phyloP scores from a whole-genome alignment of 148 eudicot species.

The Camellia japonica region DNA sequence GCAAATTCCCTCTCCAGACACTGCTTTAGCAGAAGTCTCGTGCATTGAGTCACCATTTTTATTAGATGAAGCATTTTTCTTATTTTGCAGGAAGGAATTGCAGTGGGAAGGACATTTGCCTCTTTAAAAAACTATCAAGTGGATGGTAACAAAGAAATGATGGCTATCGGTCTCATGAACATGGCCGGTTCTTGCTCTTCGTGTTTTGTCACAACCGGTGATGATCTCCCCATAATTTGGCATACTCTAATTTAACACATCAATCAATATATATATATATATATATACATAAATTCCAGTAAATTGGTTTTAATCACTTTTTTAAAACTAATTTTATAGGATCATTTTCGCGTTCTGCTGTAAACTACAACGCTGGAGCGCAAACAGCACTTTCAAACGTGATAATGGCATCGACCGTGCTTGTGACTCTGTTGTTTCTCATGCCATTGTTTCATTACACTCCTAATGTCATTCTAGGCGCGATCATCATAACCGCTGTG shows the following conservation, averaged over 20 bases:
- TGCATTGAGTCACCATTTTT: no score
- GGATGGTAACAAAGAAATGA: constrained; percentile 96
- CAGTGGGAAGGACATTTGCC: constrained; percentile 95
- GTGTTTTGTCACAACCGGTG: constrained; percentile 83
- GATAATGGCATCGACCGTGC: constrained; percentile 12
- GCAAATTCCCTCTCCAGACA: no score
- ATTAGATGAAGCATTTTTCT: no score
- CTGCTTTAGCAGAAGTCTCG: no score
- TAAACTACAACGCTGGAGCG: no score
- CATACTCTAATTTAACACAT: no score
- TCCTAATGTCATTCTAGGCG: constrained; percentile 67
- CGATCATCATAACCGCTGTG: constrained; percentile 55
- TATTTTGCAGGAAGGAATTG: constrained; percentile 64
- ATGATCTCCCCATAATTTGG: no score
- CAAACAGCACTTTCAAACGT: no score
- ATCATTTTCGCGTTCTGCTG: constrained; percentile 15
- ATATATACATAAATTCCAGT: no score
- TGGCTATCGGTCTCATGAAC: constrained; percentile 91
- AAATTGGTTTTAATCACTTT: not conserved
- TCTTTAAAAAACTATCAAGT: constrained; percentile 74
- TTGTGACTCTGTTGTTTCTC: constrained; percentile 70
- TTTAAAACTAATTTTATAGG: no score
- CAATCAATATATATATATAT: no score
- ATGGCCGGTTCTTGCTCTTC: constrained; percentile 84
- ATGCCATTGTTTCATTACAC: constrained; percentile 83